These are phyloP conservation scores for Vigna hirtella DNA, from an alignment of 306 rosid genomes.

Conservation along the genomic window DNA sequence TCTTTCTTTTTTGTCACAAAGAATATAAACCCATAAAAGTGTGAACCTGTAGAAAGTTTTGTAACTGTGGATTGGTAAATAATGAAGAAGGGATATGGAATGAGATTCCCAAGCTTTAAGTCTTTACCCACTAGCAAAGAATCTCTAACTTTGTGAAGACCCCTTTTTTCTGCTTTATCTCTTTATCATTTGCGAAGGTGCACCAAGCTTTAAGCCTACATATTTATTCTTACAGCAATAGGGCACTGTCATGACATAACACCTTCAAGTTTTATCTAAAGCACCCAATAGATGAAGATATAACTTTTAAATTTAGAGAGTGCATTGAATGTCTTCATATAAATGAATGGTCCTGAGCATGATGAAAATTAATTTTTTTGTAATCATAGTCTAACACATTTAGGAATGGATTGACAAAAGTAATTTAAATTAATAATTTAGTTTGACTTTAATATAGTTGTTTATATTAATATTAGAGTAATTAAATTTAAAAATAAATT, in stretches of 20 bases:
- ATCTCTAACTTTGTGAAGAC: constrained; percentile 44
- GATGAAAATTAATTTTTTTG: too few species aligned
- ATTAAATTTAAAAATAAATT: too few species aligned
- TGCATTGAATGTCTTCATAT: too few species aligned
- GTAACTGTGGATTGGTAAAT: not conserved
- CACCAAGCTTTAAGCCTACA: constrained; percentile 31
- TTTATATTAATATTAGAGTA: too few species aligned
- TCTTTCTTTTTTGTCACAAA: not conserved
- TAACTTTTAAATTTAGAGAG: too few species aligned
- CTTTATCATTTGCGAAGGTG: constrained; percentile 32
- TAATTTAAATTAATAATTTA: too few species aligned
- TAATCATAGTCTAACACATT: too few species aligned
- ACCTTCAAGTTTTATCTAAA: constrained; percentile 9
- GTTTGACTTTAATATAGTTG: too few species aligned
- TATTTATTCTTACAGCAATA: constrained; percentile 21
- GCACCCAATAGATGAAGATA: not conserved
- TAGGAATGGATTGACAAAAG: too few species aligned
- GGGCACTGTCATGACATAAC: not conserved
- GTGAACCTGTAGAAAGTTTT: not conserved
- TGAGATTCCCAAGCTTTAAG: constrained; percentile 55
- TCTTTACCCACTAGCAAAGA: constrained; percentile 42
- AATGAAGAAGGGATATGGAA: constrained; percentile 45
- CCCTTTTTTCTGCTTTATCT: constrained; percentile 33
- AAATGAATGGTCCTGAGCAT: too few species aligned
- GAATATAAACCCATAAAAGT: constrained; percentile 9